phyloP scores from a whole-genome alignment of 208 protist species.

The Plasmodiophora brassicae region DNA sequence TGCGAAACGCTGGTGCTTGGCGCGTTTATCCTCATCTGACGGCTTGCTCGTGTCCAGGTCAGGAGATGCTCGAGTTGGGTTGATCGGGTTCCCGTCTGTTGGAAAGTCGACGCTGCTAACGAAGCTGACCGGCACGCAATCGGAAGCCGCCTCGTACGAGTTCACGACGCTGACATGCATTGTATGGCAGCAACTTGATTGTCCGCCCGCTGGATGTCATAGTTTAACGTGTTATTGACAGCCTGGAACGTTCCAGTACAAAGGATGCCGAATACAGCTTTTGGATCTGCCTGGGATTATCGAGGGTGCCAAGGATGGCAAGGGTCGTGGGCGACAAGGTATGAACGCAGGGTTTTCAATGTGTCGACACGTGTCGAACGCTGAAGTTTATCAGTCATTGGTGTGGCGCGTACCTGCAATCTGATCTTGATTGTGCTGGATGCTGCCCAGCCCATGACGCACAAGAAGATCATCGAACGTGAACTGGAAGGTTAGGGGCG shows the following conservation, averaged over 20 bases:
- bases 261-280: constrained; percentile 71
- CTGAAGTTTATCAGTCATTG: too few species aligned
- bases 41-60: constrained; percentile 47
- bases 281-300: constrained; percentile 88
- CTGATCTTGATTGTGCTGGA: constrained; percentile 97
- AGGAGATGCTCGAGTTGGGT: constrained; percentile 61
- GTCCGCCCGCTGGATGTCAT: too few species aligned
- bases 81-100: constrained; percentile 41
- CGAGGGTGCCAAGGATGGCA: constrained; percentile 97
- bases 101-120: constrained; percentile 84
- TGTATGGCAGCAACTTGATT: too few species aligned
- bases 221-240: too few species aligned
- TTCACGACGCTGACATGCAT: constrained; percentile 98
- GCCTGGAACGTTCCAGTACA: constrained; percentile 81
- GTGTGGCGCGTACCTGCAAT: constrained; percentile 82
- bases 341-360: too few species aligned
- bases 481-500: constrained; percentile 90
- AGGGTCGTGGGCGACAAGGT: constrained; percentile 95
- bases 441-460: constrained; percentile 86
- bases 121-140: constrained; percentile 91
- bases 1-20: not conserved
- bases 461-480: constrained; percentile 78
- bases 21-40: not conserved
- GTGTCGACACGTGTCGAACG: too few species aligned
- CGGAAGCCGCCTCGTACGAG: constrained; percentile 94